Evolutionary conservation across 2,329 filamentous ascomycete species (phyloP).

Genomic region (Penicillium janthinellum): DNA sequence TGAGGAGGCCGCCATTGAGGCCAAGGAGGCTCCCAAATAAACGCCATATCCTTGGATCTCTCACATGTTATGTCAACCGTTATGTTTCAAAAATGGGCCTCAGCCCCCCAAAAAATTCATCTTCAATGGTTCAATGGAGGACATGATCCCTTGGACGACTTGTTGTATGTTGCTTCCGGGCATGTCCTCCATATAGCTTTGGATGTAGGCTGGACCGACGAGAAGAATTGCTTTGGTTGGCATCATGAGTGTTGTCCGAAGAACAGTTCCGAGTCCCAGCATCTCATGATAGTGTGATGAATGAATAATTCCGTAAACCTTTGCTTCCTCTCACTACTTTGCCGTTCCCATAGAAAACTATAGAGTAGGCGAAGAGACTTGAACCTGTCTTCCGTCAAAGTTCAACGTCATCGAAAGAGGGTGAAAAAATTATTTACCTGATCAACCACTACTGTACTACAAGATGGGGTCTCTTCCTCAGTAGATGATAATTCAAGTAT

Average conservation of each 20-base stretch:
- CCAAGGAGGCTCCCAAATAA: conserved; percentile 76
- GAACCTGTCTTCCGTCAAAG: neutral
- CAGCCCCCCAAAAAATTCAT: conserved; percentile 27
- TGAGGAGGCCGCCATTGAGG: conserved; percentile 88
- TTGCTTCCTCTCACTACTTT: conserved; percentile 6
- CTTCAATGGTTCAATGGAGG: conserved; percentile 32
- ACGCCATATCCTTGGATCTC: conserved; percentile 24
- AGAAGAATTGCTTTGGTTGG: conserved; percentile 40
- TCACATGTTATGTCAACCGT: conserved; percentile 34
- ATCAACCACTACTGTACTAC: neutral
- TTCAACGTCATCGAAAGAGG: neutral
- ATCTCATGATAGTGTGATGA: conserved; percentile 44
- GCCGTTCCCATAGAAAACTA: neutral
- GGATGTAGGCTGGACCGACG: conserved; percentile 38
- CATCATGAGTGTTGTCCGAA: conserved; percentile 37
- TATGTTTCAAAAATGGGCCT: conserved; percentile 30
- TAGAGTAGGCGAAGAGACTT: neutral
- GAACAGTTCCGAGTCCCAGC: conserved; percentile 38
- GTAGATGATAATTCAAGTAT: neutral
- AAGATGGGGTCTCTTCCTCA: neutral
- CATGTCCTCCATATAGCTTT: conserved; percentile 33
- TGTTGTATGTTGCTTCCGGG: conserved; percentile 25
- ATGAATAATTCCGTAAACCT: conserved; percentile 31
- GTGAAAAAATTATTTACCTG: neutral
- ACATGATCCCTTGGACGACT: conserved; percentile 30